phyloP scores from a whole-genome alignment of 2,329 filamentous ascomycete species.

The Eutypa lata region DNA sequence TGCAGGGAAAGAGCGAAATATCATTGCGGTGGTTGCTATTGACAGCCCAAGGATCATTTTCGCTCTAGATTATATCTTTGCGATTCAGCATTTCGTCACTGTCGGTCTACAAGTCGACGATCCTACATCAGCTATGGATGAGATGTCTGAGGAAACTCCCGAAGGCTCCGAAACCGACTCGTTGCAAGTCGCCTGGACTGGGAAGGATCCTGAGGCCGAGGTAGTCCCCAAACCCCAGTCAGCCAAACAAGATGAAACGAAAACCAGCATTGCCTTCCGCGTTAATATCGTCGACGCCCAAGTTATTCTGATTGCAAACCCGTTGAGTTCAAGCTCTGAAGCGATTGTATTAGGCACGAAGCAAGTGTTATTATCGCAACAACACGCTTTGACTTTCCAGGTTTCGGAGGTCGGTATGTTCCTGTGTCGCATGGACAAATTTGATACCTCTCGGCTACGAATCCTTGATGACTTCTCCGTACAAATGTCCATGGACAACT shows the following conservation, averaged over 20 bases:
- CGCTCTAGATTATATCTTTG: constrained; percentile 91
- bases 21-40: constrained; percentile 89
- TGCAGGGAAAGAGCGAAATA: constrained; percentile 72
- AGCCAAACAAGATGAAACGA: constrained; percentile 32
- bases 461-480: constrained; percentile 97
- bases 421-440: constrained; percentile 95
- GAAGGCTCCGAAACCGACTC: constrained; percentile 61
- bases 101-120: constrained; percentile 68
- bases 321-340: constrained; percentile 83
- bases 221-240: constrained; percentile 18
- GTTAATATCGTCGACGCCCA: constrained; percentile 96
- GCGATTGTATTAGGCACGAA: constrained; percentile 94
- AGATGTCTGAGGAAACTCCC: constrained; percentile 52
- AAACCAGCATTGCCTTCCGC: constrained; percentile 79
- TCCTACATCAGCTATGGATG: constrained; percentile 45
- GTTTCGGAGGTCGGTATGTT: constrained; percentile 97
- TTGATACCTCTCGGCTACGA: constrained; percentile 83
- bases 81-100: constrained; percentile 78
- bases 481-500: constrained; percentile 79
- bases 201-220: constrained; percentile 29
- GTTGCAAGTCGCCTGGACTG: constrained; percentile 44
- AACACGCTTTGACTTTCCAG: constrained; percentile 90
- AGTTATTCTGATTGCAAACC: constrained; percentile 93
- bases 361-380: constrained; percentile 87
- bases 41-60: constrained; percentile 95